Evolutionary conservation across 2,329 filamentous ascomycete genomes (phyloP).

Genomic region (Cladophialophora bantiana): DNA sequence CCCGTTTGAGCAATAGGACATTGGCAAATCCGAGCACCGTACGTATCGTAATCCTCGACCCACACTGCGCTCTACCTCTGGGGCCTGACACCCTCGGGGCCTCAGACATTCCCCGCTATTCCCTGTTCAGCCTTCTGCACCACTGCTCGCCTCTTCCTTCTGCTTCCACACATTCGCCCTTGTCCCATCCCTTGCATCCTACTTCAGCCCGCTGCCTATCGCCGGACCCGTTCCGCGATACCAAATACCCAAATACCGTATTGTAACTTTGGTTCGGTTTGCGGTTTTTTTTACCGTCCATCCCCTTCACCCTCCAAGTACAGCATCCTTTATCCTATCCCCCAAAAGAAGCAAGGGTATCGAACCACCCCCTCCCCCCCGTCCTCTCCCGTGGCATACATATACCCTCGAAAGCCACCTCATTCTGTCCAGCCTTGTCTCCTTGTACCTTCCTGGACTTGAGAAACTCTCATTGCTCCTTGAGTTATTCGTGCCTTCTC

Average conservation of each 20-base stretch:
- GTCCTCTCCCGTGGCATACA: conserved; percentile 30
- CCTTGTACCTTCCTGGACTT: conserved; percentile 23
- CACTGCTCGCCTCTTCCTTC: conserved; percentile 22
- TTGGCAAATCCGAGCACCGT: conserved; percentile 36
- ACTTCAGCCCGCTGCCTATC: conserved; percentile 24
- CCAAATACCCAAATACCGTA: conserved; percentile 23
- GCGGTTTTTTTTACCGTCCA: conserved; percentile 21
- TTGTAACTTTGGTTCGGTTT: conserved; percentile 16
- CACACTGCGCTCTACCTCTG: conserved; percentile 23
- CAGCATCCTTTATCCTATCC: conserved; percentile 26
- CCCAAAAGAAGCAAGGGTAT: conserved; percentile 26
- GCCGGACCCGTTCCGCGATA: conserved; percentile 24
- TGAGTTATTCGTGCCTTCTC: conserved; percentile 19
- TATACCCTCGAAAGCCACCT: conserved; percentile 34
- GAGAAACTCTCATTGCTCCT: conserved; percentile 15
- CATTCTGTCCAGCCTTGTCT: conserved; percentile 32
- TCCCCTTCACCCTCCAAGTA: conserved; percentile 19
- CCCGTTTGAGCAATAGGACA: conserved; percentile 37
- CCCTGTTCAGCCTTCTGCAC: conserved; percentile 17
- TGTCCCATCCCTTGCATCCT: conserved; percentile 7
- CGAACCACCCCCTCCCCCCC: conserved; percentile 24
- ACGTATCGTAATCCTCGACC: conserved; percentile 38
- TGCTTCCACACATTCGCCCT: conserved; percentile 17
- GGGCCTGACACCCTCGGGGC: conserved; percentile 18
- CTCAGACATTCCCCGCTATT: conserved; percentile 12